Evolutionary conservation across 2,329 filamentous ascomycete species (phyloP).

Genomic region (Incumbomyces delicatus): DNA sequence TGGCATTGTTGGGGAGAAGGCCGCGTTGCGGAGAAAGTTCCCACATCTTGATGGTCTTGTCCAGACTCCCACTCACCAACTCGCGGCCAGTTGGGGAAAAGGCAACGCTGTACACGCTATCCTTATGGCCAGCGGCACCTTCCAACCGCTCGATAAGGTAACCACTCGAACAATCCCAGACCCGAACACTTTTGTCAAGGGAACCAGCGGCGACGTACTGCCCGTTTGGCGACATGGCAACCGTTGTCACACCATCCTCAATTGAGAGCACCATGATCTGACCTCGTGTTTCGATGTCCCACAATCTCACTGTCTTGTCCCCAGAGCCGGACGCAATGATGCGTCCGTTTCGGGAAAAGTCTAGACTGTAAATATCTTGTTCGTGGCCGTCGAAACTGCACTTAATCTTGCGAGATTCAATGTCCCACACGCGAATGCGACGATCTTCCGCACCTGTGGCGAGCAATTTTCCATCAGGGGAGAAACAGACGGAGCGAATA

Average conservation of each 20-base stretch:
- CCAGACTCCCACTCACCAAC: constrained; percentile 85
- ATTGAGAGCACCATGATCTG: constrained; percentile 81
- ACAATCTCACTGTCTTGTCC: constrained; percentile 86
- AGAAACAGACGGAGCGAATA: constrained; percentile 97
- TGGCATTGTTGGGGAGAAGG: constrained; percentile 54
- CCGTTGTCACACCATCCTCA: constrained; percentile 93
- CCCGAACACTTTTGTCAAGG: constrained; percentile 92
- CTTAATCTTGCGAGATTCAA: constrained; percentile 69
- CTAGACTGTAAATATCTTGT: constrained; percentile 94
- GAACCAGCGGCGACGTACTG: constrained; percentile 91
- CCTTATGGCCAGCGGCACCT: constrained; percentile 87
- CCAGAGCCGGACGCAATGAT: constrained; percentile 94
- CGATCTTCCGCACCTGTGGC: constrained; percentile 97
- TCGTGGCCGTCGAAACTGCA: constrained; percentile 95
- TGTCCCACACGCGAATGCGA: constrained; percentile 96
- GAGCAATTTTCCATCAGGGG: constrained; percentile 84
- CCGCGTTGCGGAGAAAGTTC: constrained; percentile 67
- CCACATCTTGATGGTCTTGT: constrained; percentile 99
- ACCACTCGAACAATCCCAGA: constrained; percentile 85
- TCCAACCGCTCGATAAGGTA: constrained; percentile 86
- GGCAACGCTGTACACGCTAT: constrained; percentile 91
- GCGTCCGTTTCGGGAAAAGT: constrained; percentile 86
- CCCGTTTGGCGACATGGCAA: constrained; percentile 92
- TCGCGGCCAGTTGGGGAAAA: constrained; percentile 91
- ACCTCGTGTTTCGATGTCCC: constrained; percentile 81